Conservation (phyloP, 1,284 basidiomycete genomes). For the Tylopilus sp. region DNA sequence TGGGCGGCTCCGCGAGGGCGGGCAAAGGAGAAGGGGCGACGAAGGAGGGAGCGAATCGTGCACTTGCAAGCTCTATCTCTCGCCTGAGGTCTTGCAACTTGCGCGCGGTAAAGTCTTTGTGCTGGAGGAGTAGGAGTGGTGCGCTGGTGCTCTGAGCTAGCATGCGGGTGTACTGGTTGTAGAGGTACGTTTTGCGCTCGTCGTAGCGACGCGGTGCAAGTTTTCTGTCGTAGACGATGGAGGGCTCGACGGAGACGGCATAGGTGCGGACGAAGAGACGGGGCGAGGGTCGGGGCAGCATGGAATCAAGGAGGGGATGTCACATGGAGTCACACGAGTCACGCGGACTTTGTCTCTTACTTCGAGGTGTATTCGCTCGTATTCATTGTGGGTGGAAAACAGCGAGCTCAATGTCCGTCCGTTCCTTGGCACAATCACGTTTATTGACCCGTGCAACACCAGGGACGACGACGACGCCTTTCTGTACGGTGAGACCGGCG, state of each 20-base stretch:
- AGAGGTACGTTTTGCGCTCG: slow-evolving; percentile 72
- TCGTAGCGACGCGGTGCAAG: slow-evolving; percentile 58
- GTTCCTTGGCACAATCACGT: slow-evolving; percentile 18
- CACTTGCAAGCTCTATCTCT: slow-evolving; percentile 56
- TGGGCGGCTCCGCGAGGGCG: slow-evolving; percentile 38
- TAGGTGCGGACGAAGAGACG: slow-evolving; percentile 35
- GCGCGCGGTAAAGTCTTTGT: slow-evolving; percentile 63
- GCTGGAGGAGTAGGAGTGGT: slow-evolving; percentile 68
- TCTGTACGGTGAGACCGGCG: slow-evolving; percentile 58
- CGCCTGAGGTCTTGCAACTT: slow-evolving; percentile 61
- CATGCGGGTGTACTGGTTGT: slow-evolving; percentile 67
- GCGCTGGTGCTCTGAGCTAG: slow-evolving; percentile 49
- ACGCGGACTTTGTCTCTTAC: slow-evolving; percentile 29
- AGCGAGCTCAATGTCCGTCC: slow-evolving; percentile 30
- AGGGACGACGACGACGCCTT: slow-evolving; percentile 75
- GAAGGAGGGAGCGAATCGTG: slow-evolving; percentile 44
- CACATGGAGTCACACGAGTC: slow-evolving; percentile 27
- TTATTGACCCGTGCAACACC: slow-evolving; percentile 26
- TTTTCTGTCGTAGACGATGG: slow-evolving; percentile 50
- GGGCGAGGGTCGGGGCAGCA: slow-evolving; percentile 12
- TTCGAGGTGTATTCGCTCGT: slow-evolving; percentile 21
- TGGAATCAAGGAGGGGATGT: slow-evolving; percentile 4
- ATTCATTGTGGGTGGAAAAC: slow-evolving; percentile 19
- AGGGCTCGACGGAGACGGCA: slow-evolving; percentile 57
- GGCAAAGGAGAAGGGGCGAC: slow-evolving; percentile 38